Conservation (phyloP, 805 yeast species). For the Teunomyces aglyptinius region DNA sequence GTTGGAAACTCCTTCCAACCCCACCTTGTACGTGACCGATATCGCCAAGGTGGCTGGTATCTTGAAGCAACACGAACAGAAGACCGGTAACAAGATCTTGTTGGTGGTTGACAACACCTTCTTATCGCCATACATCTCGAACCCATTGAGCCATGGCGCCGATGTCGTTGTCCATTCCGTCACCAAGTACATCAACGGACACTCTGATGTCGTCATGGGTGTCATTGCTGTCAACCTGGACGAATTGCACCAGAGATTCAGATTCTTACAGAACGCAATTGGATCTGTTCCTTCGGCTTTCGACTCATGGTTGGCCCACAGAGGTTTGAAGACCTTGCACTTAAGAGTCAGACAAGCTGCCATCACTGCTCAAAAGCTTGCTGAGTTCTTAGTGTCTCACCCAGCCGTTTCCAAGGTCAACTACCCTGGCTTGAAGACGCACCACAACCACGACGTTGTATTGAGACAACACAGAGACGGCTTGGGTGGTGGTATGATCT, state of each 20-base stretch:
- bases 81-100: conserved; percentile 50
- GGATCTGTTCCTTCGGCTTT: conserved; percentile 90
- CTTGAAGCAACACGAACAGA: conserved; percentile 43
- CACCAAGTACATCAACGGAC: conserved; percentile 89
- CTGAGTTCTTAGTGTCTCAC: conserved; percentile 55
- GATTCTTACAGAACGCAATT: conserved; percentile 81
- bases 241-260: conserved; percentile 57
- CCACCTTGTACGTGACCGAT: conserved; percentile 78
- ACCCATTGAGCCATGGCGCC: conserved; percentile 81
- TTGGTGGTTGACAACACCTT: conserved; percentile 88
- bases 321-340: conserved; percentile 86
- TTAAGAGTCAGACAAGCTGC: conserved; percentile 74
- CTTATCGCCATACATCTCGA: conserved; percentile 81
- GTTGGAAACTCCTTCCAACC: conserved; percentile 89
- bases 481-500: conserved; percentile 89
- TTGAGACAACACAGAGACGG: conserved; percentile 75
- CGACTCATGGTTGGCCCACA: conserved; percentile 89
- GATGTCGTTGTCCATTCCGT: conserved; percentile 87
- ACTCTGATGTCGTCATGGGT: conserved; percentile 89
- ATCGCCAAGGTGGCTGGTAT: conserved; percentile 59
- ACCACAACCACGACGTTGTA: conserved; percentile 62
- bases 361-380: conserved; percentile 61
- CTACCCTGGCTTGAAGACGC: conserved; percentile 78
- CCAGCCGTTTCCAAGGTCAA: conserved; percentile 63
- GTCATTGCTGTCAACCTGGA: conserved; percentile 69